These are phyloP conservation scores for Coelastrella sp. DNA, from an alignment of 139 green algal genomes.

Conservation along the genomic window DNA sequence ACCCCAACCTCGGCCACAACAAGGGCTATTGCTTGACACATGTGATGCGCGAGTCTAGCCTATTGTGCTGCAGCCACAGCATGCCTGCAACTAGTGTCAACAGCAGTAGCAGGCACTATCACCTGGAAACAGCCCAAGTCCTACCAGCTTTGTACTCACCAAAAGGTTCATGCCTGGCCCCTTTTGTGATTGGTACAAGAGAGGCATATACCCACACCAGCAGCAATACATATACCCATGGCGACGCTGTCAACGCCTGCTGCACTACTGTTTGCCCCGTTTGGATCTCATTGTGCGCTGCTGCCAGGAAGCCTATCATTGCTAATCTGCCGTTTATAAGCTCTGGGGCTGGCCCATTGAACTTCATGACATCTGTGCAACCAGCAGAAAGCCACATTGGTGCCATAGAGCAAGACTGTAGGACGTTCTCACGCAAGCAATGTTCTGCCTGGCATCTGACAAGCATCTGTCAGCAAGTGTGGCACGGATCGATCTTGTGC, in stretches of 20 bases:
- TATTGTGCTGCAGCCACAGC: too few relatives aligned
- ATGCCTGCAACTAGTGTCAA: too few relatives aligned
- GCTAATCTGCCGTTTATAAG: conserved; percentile 84
- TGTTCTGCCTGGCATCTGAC: too few relatives aligned
- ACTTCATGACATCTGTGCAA: conserved; percentile 69
- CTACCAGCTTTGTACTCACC: conserved; percentile 34
- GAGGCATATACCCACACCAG: conserved; percentile 68
- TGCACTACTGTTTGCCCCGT: conserved; percentile 65
- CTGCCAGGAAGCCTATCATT: conserved; percentile 83
- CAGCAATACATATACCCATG: conserved; percentile 22
- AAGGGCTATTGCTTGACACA: too few relatives aligned
- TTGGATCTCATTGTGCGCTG: conserved; percentile 63
- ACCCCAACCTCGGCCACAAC: too few relatives aligned
- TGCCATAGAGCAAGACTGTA: too few relatives aligned
- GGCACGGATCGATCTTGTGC: too few relatives aligned
- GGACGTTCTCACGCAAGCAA: too few relatives aligned
- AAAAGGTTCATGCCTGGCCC: conserved; percentile 82
- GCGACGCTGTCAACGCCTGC: conserved; percentile 52
- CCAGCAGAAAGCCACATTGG: background rate
- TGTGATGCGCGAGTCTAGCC: too few relatives aligned
- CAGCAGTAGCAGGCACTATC: too few relatives aligned
- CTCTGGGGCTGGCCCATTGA: conserved; percentile 84
- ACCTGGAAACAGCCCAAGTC: too few relatives aligned
- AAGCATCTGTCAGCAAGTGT: too few relatives aligned
- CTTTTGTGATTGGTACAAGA: conserved; percentile 81